Evolutionary conservation across 176 grass and related monocot genomes (phyloP).

Genomic region (Cenchrus purpureus): DNA sequence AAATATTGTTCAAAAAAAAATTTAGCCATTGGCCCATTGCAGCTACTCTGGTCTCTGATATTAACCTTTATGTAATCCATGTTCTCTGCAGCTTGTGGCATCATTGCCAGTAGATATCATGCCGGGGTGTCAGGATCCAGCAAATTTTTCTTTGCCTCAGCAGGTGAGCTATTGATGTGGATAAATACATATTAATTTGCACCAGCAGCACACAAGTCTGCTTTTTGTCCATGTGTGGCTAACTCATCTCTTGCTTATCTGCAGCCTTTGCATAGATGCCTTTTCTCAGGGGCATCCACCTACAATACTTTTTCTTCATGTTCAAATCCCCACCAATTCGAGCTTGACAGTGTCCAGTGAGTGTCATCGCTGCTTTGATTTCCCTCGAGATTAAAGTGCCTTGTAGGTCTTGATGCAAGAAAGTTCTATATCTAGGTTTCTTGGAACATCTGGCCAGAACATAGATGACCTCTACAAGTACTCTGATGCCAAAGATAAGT

Average conservation of each 20-base stretch:
- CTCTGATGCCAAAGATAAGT: slow-evolving; percentile 83
- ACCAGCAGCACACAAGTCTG: slow-evolving; percentile 8
- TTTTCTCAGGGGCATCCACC: slow-evolving; percentile 82
- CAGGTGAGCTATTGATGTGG: slow-evolving; percentile 54
- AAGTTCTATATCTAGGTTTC: slow-evolving; percentile 60
- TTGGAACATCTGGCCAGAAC: slow-evolving; percentile 97
- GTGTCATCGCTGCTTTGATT: slow-evolving; percentile 26
- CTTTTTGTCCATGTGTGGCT: slow-evolving; percentile 17
- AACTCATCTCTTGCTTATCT: slow-evolving; percentile 42
- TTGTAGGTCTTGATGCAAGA: slow-evolving; percentile 24
- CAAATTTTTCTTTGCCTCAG: slow-evolving; percentile 96
- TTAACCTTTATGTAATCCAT: slow-evolving; percentile 27
- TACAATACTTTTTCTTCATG: slow-evolving; percentile 90
- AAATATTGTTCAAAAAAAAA: neutral
- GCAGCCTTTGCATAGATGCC: slow-evolving; percentile 90
- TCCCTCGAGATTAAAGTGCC: neutral
- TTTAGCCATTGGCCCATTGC: neutral
- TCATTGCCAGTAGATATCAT: slow-evolving; percentile 95
- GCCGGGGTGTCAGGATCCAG: slow-evolving; percentile 84
- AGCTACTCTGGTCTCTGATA: slow-evolving; percentile 24
- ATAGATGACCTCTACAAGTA: slow-evolving; percentile 90
- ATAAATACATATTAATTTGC: slow-evolving; percentile 32
- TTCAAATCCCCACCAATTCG: slow-evolving; percentile 95
- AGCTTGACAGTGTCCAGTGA: slow-evolving; percentile 85
- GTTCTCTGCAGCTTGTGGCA: slow-evolving; percentile 68